These are phyloP conservation scores for Collariella sp. DNA, from an alignment of 495 filamentous ascomycete species.

Conservation along the genomic window DNA sequence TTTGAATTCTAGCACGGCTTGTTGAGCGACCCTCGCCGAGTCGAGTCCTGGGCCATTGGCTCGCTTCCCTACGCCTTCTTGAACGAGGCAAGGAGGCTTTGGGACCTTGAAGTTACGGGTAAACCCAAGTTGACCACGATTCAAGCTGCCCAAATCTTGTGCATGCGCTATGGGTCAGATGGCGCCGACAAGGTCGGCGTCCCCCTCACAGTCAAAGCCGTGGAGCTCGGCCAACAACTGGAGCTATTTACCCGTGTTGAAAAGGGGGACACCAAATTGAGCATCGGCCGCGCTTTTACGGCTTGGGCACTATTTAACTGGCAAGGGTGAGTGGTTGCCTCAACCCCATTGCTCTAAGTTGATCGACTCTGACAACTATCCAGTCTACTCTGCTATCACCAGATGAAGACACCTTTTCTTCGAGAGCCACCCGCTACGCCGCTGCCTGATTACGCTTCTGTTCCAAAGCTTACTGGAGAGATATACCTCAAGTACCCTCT, in stretches of 20 bases:
- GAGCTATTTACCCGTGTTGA: conserved; percentile 19
- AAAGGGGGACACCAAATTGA: conserved; percentile 1
- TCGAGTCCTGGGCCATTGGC: conserved; percentile 30
- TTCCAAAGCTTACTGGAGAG: background rate
- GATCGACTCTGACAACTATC: no score
- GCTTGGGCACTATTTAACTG: conserved; percentile 28
- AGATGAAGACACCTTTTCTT: background rate
- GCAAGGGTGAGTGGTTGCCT: conserved; percentile 32
- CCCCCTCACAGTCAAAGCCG: conserved; percentile 22
- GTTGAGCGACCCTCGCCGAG: conserved; percentile 14
- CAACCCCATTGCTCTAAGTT: no score
- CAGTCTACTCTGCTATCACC: background rate
- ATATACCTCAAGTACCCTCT: background rate
- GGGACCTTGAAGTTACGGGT: conserved; percentile 24
- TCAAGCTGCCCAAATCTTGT: conserved; percentile 27
- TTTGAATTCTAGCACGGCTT: conserved; percentile 21
- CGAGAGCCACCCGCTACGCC: background rate
- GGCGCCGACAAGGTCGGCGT: conserved; percentile 29
- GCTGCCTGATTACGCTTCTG: background rate
- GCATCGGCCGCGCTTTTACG: conserved; percentile 23
- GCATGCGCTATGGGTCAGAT: conserved; percentile 22
- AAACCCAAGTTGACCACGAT: conserved; percentile 24
- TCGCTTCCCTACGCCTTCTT: conserved; percentile 29
- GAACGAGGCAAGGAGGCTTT: conserved; percentile 32
- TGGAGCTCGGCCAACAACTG: conserved; percentile 26